A percentile compares a stretch with the other conserved stretches of the same genome.
Conservation (phyloP, 305 asterid species). For the Fraxinus ornus region DNA sequence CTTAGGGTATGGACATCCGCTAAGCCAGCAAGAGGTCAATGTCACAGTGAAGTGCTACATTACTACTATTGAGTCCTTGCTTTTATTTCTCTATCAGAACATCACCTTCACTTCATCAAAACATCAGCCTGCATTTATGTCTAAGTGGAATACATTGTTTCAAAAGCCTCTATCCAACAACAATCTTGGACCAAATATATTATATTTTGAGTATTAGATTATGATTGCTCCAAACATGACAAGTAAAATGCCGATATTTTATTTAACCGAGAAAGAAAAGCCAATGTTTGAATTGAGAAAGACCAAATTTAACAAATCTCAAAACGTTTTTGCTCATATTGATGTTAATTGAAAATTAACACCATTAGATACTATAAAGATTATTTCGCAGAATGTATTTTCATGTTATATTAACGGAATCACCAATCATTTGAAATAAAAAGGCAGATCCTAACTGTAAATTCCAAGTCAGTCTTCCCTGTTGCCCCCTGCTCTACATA, state of each 20-base stretch:
- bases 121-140: background rate
- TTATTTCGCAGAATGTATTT: background rate
- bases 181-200: background rate
- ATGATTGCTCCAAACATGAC: background rate
- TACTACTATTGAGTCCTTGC: background rate
- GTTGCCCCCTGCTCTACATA: background rate
- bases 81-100: background rate
- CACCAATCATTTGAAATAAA: background rate
- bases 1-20: background rate
- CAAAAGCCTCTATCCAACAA: background rate
- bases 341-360: background rate
- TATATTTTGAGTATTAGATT: background rate
- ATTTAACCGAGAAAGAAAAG: background rate
- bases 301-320: background rate
- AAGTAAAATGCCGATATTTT: background rate
- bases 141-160: background rate
- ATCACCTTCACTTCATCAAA: background rate
- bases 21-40: background rate
- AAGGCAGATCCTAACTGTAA: background rate
- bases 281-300: background rate
- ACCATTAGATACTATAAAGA: background rate
- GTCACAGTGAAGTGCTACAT: background rate
- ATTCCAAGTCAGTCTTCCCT: background rate
- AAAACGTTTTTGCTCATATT: background rate
- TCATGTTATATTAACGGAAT: background rate